phyloP scores from a whole-genome alignment of 2,329 filamentous ascomycete genomes.

The Chrysoporthe deuterocubensis region DNA sequence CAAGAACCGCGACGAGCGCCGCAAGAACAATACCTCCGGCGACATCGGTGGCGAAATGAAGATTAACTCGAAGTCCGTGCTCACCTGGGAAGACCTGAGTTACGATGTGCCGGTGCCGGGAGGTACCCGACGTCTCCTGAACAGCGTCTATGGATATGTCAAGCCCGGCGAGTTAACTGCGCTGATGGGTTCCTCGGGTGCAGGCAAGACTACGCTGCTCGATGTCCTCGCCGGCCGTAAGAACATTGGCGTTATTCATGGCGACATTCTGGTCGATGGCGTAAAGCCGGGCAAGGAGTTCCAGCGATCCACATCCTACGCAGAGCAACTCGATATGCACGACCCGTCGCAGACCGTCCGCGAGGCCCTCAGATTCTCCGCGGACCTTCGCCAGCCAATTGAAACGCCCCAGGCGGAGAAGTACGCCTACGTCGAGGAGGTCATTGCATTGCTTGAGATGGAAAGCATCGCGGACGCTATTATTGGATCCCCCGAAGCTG shows the following conservation, averaged over 20 bases:
- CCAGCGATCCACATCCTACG: constrained; percentile 65
- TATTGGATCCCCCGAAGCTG: constrained; percentile 67
- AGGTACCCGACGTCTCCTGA: constrained; percentile 59
- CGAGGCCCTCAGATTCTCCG: constrained; percentile 67
- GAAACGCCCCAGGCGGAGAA: constrained; percentile 59
- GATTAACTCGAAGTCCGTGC: constrained; percentile 65
- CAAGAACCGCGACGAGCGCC: constrained; percentile 61
- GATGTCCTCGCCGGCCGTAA: constrained; percentile 71
- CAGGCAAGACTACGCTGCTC: constrained; percentile 83
- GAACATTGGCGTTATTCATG: constrained; percentile 63
- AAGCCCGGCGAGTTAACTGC: constrained; percentile 78
- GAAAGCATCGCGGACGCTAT: constrained; percentile 62
- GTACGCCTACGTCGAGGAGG: constrained; percentile 63
- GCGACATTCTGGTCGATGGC: constrained; percentile 62
- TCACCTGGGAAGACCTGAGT: constrained; percentile 86
- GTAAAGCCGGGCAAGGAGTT: constrained; percentile 61
- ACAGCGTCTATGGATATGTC: constrained; percentile 68
- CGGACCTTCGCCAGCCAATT: constrained; percentile 61
- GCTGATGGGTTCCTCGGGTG: constrained; percentile 82
- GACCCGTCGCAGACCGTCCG: constrained; percentile 66
- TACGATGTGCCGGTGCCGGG: constrained; percentile 70
- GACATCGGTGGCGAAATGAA: constrained; percentile 51
- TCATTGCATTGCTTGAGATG: constrained; percentile 61
- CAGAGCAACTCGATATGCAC: constrained; percentile 66
- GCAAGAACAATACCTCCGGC: constrained; percentile 50